Conservation (phyloP, 768 basidiomycete species). For the Chalciporus sphaerocephalus region DNA sequence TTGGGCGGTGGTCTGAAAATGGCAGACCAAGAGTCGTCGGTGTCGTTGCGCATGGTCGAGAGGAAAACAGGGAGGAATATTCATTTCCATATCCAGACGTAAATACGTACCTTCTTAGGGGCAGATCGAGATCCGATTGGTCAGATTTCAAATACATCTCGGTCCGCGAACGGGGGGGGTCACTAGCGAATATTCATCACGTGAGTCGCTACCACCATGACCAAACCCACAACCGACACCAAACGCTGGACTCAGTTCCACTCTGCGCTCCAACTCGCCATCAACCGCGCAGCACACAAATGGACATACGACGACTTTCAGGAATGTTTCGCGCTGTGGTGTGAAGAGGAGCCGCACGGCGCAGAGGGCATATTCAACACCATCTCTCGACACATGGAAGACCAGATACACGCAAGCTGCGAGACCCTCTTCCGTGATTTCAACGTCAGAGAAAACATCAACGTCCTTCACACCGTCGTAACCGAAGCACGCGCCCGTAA, state of each 20-base stretch:
- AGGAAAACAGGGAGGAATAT: background rate
- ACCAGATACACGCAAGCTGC: slow-evolving; percentile 54
- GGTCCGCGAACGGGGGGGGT: no score
- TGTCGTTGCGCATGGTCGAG: background rate
- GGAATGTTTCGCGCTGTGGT: slow-evolving; percentile 64
- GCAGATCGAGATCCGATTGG: background rate
- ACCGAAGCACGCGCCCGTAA: slow-evolving; percentile 59
- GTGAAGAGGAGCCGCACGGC: slow-evolving; percentile 61
- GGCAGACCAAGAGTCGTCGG: slow-evolving; percentile 23
- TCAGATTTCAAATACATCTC: no score
- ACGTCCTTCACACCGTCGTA: slow-evolving; percentile 64
- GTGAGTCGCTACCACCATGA: slow-evolving; percentile 20
- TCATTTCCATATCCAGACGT: background rate
- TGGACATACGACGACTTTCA: slow-evolving; percentile 54
- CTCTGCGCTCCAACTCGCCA: slow-evolving; percentile 49
- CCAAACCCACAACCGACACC: slow-evolving; percentile 30
- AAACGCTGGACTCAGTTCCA: slow-evolving; percentile 52
- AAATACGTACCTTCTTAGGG: background rate
- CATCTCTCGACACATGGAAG: slow-evolving; percentile 69
- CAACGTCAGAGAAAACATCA: slow-evolving; percentile 63
- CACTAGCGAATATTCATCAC: slow-evolving; percentile 17
- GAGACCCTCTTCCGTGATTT: slow-evolving; percentile 69
- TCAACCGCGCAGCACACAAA: slow-evolving; percentile 48
- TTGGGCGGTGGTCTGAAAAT: slow-evolving; percentile 17
- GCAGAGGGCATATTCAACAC: slow-evolving; percentile 58